A percentile compares a stretch with the other conserved stretches of the same genome.
Conservation (phyloP, 2,329 filamentous ascomycete genomes). For the Xylaria hypoxylon region DNA sequence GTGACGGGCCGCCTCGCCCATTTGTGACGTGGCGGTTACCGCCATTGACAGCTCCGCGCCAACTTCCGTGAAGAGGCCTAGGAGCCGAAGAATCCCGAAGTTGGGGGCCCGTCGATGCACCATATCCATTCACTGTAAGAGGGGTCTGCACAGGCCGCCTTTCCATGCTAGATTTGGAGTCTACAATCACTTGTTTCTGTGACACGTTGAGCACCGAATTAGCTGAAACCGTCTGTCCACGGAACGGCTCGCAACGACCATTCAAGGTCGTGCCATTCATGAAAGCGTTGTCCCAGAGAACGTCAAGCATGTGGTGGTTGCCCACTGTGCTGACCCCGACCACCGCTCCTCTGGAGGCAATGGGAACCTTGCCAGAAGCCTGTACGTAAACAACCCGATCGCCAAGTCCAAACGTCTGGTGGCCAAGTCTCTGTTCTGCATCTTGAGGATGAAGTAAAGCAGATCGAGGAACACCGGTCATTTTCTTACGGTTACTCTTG, state of each 20-base stretch:
- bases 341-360: constrained; percentile 92
- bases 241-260: constrained; percentile 90
- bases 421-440: constrained; percentile 90
- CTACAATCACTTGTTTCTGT: constrained; percentile 81
- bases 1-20: constrained; percentile 51
- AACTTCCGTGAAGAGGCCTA: constrained; percentile 66
- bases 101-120: constrained; percentile 65
- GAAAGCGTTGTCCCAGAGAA: constrained; percentile 94
- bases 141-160: constrained; percentile 62
- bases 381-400: constrained; percentile 94
- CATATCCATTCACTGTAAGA: constrained; percentile 50
- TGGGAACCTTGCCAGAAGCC: constrained; percentile 93
- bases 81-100: constrained; percentile 68
- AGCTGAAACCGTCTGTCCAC: constrained; percentile 89
- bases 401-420: constrained; percentile 85
- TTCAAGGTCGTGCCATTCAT: constrained; percentile 96
- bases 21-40: constrained; percentile 54
- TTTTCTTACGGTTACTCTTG: constrained; percentile 71
- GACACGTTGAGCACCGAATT: constrained; percentile 91
- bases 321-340: constrained; percentile 91
- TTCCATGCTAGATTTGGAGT: constrained; percentile 68
- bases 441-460: constrained; percentile 94
- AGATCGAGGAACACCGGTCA: constrained; percentile 84
- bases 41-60: constrained; percentile 67
- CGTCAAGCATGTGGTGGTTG: constrained; percentile 83